Percentiles rank a stretch among this genome's conserved stretches.
phyloP scores from a whole-genome alignment of 2,329 filamentous ascomycete genomes.

The Aspergillus awamori region DNA sequence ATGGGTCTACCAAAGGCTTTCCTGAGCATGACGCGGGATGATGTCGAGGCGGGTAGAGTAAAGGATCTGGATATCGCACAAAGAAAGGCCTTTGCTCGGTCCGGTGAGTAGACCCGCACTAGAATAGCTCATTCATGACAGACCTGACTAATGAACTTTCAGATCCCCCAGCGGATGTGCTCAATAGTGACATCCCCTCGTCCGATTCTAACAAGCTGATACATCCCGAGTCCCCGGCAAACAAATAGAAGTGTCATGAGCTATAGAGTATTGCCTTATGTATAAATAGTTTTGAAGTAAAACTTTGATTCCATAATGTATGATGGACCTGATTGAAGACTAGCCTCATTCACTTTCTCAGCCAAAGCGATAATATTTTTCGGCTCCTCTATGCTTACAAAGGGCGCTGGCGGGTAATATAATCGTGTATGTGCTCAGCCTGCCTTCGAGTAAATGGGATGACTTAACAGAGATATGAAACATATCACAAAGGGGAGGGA shows the following conservation, averaged over 20 bases:
- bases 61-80: conserved; percentile 47
- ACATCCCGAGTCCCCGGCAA: conserved; percentile 48
- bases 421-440: no score
- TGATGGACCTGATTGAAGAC: not conserved
- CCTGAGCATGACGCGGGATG: conserved; percentile 57
- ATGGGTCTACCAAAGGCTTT: conserved; percentile 66
- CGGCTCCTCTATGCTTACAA: no score
- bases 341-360: not conserved
- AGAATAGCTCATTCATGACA: not conserved
- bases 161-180: conserved; percentile 33
- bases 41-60: conserved; percentile 61
- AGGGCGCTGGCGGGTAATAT: no score
- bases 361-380: no score
- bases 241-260: conserved; percentile 46
- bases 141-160: not conserved
- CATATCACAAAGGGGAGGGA: no score
- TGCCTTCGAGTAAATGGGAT: no score
- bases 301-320: not conserved
- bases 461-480: no score
- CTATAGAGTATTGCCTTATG: conserved; percentile 22
- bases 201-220: conserved; percentile 46
- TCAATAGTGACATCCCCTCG: conserved; percentile 46
- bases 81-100: conserved; percentile 44
- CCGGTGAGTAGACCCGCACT: conserved; percentile 37
- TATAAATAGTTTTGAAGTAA: conserved; percentile 32